Base-by-base conservation (phyloP, 257 asterid genomes). In the Marsdenia floribunda region DNA sequence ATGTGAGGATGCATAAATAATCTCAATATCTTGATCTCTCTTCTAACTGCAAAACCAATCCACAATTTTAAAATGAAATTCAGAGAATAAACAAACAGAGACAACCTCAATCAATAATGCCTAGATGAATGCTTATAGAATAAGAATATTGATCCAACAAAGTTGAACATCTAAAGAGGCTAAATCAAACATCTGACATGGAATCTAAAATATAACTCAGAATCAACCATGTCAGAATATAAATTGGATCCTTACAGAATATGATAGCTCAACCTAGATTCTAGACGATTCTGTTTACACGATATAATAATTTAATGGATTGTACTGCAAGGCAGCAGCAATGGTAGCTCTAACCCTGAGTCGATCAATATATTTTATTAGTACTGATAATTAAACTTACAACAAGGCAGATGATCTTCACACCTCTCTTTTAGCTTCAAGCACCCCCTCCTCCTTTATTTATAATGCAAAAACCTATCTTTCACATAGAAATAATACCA, bases 1-100 rank as follows among this genome's bases (percentile, higher is more conserved):
- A 92, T 96, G 83, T 94, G 98, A 16, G 98, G 98, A 76, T 94
- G 97, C 83, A 92, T 94, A 26, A 94, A 94, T 63, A 94, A 71
- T 78, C 96, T 88, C 60, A 96, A 94, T 79, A 94, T 92, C 84
- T 92, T 92, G 68, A 92, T 94, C 78, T 92, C 97, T 76, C 98
- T 90, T 75, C 91, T 87, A 80, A 94, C 98, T 94, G 96, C 93
- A 88, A 63, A 71, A 79, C 1, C 50, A 81, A 71, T 78, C 70
- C 71, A 82, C 16, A 66, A 66, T 38, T 38, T n/a, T 64, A 35
- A 64, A 64, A 35, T 40, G 49, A n/a, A 66, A 37, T 66, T 66
- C 16, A 4, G 29, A 66, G 18, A 18, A 38, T 38, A 19, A 15
- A 22, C 33, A 66, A 35, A 18, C 70, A 33, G 14, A 63, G 37